phyloP scores from a whole-genome alignment of 495 filamentous ascomycete genomes.

The Tetracladium marchalianum region DNA sequence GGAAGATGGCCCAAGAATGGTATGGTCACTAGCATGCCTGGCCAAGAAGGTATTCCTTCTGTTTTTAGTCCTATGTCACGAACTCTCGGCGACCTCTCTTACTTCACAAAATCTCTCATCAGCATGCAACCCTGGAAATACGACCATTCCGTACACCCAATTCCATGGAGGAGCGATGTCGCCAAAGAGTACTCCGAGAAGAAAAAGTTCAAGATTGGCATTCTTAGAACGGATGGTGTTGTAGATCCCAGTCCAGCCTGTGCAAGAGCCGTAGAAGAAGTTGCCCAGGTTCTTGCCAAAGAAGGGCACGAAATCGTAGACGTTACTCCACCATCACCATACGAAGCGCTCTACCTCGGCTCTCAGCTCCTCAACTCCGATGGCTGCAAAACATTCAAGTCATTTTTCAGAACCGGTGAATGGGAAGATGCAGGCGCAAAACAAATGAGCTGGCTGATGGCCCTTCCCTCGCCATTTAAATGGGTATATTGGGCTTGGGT shows the following conservation, averaged over 20 bases:
- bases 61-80: constrained; percentile 92
- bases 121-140: constrained; percentile 88
- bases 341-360: constrained; percentile 68
- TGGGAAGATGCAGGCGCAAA: constrained; percentile 69
- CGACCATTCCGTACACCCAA: constrained; percentile 76
- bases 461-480: constrained; percentile 65
- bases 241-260: constrained; percentile 85
- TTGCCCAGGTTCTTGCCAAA: constrained; percentile 53
- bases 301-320: constrained; percentile 73
- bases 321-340: constrained; percentile 55
- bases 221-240: constrained; percentile 76
- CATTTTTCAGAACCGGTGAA: constrained; percentile 69
- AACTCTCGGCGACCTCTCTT: constrained; percentile 73
- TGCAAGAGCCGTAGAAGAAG: constrained; percentile 59
- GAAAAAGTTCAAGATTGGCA: constrained; percentile 59
- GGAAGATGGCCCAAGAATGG: constrained; percentile 88
- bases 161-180: constrained; percentile 62
- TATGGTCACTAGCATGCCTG: constrained; percentile 80
- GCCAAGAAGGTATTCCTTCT: constrained; percentile 83
- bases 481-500: constrained; percentile 86
- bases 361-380: constrained; percentile 83
- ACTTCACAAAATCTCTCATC: constrained; percentile 73
- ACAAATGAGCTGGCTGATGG: constrained; percentile 62
- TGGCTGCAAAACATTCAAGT: constrained; percentile 71
- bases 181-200: constrained; percentile 47